Evolutionary conservation across 108 stramenopile genomes (phyloP), one percentile per base, ranked within the genome.

Genomic region (Hondaea fermentalgiana): DNA sequence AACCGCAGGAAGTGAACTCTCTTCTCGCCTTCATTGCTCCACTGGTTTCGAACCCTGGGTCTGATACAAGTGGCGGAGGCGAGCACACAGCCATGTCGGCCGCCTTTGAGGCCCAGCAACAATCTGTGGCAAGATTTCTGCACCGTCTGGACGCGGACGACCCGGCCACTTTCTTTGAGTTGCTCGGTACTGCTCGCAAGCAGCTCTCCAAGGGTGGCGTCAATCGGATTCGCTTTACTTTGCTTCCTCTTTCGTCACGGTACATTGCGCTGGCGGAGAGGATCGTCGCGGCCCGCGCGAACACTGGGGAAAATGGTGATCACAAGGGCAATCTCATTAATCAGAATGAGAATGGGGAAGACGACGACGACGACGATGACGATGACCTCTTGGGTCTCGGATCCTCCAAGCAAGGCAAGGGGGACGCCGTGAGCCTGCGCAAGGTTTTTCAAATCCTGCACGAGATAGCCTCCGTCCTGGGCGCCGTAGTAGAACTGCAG

Each of bases 391-490:
- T 89, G 29, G 53, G 60, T 58, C 51, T 29, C 16, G 91, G 29
- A 29, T 89, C n/a, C 47, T 47, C 72, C 42, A 21, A 21, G 12
- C 49, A 60, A 25, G 90, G 59, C 12, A 57, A 87, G 88, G 23
- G 12, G 14, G 76, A 53, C 28, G 76, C 49, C 23, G 76, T 47
- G n/a, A 83, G 76, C 28, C 51, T 83, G 64, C 95, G 97, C 64
- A 98, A 98, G 93, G 94, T 97, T 5, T 97, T 98, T 59, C 96
- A 97, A 4, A 97, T 98, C 87, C 90, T 98, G 6, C 98, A 98
- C 90, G 96, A 98, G 93, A 94, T 94, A 2, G 94, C 97, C 69
- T 95, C 96, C 16, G 93, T 92, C 43, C 60, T 98, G 44, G 92
- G 96, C 16, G 92, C 94, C 49, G 51, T 53, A 6, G 17, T 83